Conservation (phyloP, 768 basidiomycete genomes). For the Naematelia encephala region DNA sequence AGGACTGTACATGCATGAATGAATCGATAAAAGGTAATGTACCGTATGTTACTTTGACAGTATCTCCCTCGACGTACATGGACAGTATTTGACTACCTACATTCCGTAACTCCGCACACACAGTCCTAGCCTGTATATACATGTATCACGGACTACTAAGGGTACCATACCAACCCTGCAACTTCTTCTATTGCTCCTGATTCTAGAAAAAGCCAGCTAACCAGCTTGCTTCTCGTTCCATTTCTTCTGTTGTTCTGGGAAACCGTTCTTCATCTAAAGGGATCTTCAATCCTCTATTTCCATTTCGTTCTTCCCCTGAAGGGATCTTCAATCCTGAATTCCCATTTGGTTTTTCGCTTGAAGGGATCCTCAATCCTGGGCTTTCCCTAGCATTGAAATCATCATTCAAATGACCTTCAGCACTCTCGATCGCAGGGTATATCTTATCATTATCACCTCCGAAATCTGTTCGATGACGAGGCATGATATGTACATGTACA, state of each 20-base stretch:
- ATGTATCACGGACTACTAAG: background rate
- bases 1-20: background rate
- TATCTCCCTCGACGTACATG: no score
- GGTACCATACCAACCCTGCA: background rate
- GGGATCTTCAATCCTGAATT: background rate
- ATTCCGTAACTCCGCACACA: no score
- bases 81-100: no score
- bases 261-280: conserved; percentile 60
- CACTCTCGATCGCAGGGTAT: conserved; percentile 67
- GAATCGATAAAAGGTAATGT: no score
- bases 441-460: conserved; percentile 51
- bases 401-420: conserved; percentile 36
- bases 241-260: conserved; percentile 67
- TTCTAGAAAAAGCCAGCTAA: conserved; percentile 58
- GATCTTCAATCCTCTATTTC: conserved; percentile 46
- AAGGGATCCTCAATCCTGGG: background rate
- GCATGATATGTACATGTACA: conserved; percentile 93
- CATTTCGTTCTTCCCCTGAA: background rate
- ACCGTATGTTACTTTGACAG: no score
- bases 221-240: conserved; percentile 75
- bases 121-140: no score
- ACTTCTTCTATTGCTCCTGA: background rate
- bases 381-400: conserved; percentile 29
- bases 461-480: conserved; percentile 62
- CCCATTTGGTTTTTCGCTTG: background rate